Conservation (phyloP, 1,284 basidiomycete genomes). For the Ganoderma meredithae region DNA sequence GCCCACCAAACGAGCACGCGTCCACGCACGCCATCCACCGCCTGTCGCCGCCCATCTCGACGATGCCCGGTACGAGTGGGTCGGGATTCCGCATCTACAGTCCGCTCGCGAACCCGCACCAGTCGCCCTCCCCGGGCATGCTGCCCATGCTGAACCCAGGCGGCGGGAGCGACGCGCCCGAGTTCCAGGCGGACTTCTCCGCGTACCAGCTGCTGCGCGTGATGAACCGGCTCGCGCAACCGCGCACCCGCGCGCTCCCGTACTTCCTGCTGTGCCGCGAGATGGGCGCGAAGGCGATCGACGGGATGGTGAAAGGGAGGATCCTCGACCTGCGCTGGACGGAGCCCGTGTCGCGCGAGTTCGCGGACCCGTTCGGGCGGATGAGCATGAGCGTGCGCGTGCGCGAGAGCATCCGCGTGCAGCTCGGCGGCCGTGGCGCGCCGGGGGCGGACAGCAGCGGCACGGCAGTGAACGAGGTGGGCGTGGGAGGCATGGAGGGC, state of each 20-base stretch:
- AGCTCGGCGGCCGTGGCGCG: conserved; percentile 36
- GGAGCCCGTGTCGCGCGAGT: conserved; percentile 61
- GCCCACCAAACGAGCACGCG: conserved; percentile 40
- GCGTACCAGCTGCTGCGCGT: conserved; percentile 79
- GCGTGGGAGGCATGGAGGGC: conserved; percentile 11
- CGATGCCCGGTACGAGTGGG: conserved; percentile 28
- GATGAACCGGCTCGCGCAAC: conserved; percentile 74
- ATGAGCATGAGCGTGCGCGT: conserved; percentile 39
- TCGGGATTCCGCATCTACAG: conserved; percentile 71
- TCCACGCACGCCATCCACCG: conserved; percentile 60
- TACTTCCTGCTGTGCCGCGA: conserved; percentile 84
- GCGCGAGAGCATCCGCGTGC: conserved; percentile 41
- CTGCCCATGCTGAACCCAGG: conserved; percentile 21
- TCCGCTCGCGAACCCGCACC: conserved; percentile 52
- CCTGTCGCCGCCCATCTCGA: conserved; percentile 37
- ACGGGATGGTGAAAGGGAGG: conserved; percentile 80
- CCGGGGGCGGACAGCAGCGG: conserved; percentile 45
- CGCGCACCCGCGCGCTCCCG: conserved; percentile 64
- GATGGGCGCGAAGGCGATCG: conserved; percentile 78
- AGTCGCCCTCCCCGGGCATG: conserved; percentile 39
- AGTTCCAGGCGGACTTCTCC: conserved; percentile 57
- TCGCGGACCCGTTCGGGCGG: conserved; percentile 35
- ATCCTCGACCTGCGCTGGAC: conserved; percentile 82
- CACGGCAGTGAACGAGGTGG: conserved; percentile 44
- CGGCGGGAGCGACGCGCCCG: conserved; percentile 39